A percentile compares a stretch with the other conserved stretches of the same genome.
phyloP scores from a whole-genome alignment of 2,329 filamentous ascomycete genomes.

The Sarocladium oryzae region DNA sequence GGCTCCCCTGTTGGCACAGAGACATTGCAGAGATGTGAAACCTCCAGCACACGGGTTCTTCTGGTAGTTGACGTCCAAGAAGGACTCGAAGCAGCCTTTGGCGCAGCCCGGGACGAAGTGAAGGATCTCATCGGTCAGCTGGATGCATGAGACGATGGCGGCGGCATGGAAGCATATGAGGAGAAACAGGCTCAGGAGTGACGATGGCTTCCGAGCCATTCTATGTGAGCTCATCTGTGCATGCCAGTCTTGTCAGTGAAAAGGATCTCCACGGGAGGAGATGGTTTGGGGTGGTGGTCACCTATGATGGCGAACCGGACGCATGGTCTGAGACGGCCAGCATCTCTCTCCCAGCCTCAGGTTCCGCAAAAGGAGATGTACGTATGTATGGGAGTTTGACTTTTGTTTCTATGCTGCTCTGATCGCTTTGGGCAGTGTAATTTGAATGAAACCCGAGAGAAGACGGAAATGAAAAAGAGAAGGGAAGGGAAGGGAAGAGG shows the following conservation, averaged over 20 bases:
- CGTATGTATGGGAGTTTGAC: background rate
- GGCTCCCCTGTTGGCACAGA: constrained; percentile 54
- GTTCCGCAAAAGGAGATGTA: background rate
- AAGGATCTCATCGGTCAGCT: constrained; percentile 31
- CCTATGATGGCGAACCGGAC: constrained; percentile 17
- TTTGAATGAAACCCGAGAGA: background rate
- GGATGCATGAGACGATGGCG: constrained; percentile 19
- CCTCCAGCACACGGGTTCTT: constrained; percentile 38
- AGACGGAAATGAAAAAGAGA: background rate
- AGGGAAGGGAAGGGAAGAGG: too few species aligned
- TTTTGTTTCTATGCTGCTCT: background rate
- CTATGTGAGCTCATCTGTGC: constrained; percentile 35
- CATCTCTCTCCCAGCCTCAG: constrained; percentile 28
- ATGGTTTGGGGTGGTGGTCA: too few species aligned
- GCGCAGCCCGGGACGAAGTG: constrained; percentile 52
- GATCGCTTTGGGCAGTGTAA: too few species aligned
- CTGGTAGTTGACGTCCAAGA: constrained; percentile 55
- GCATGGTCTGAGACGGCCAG: constrained; percentile 24
- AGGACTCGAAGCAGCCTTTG: constrained; percentile 53
- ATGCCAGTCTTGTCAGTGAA: constrained; percentile 7
- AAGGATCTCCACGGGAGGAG: background rate
- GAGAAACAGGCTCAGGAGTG: constrained; percentile 2
- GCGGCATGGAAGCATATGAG: constrained; percentile 18
- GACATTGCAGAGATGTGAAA: constrained; percentile 48
- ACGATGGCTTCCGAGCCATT: constrained; percentile 32